These are phyloP conservation scores for Musa acuminata DNA, from an alignment of 176 grass and related monocot genomes.

Conservation along the genomic window DNA sequence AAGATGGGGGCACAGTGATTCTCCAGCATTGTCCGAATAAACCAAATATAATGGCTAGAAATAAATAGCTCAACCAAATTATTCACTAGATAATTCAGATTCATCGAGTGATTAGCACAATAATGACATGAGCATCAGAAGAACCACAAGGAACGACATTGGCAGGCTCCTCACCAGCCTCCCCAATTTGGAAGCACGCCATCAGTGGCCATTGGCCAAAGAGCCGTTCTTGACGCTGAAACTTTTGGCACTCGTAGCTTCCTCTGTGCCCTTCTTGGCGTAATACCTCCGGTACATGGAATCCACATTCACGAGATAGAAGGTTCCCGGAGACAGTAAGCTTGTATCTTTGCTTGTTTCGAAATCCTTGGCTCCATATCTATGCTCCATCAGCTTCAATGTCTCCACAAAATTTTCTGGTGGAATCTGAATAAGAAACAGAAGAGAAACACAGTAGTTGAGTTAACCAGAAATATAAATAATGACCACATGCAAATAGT, in stretches of 20 bases:
- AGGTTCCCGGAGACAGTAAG: conserved; percentile 56
- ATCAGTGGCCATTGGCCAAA: conserved; percentile 30
- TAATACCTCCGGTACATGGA: conserved; percentile 76
- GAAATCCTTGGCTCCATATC: conserved; percentile 74
- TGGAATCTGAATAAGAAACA: conserved; percentile 28
- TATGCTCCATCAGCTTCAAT: conserved; percentile 72
- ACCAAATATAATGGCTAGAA: background rate
- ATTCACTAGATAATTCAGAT: too few relatives aligned
- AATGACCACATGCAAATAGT: background rate
- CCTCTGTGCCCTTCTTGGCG: conserved; percentile 26
- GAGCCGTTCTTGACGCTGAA: background rate
- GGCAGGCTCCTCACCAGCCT: background rate
- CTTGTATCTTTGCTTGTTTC: conserved; percentile 52
- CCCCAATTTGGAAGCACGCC: background rate
- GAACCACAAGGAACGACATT: background rate
- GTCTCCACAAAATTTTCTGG: conserved; percentile 63
- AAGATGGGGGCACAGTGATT: too few relatives aligned
- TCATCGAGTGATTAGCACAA: too few relatives aligned
- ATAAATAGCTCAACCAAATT: background rate
- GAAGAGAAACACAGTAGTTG: background rate
- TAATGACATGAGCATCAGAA: background rate
- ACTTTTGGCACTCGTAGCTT: background rate
- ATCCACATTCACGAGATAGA: conserved; percentile 76
- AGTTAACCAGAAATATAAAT: background rate
- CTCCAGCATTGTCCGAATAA: background rate